Evolutionary conservation across 148 eudicot species (phyloP).

Genomic region (Oxyria digyna): DNA sequence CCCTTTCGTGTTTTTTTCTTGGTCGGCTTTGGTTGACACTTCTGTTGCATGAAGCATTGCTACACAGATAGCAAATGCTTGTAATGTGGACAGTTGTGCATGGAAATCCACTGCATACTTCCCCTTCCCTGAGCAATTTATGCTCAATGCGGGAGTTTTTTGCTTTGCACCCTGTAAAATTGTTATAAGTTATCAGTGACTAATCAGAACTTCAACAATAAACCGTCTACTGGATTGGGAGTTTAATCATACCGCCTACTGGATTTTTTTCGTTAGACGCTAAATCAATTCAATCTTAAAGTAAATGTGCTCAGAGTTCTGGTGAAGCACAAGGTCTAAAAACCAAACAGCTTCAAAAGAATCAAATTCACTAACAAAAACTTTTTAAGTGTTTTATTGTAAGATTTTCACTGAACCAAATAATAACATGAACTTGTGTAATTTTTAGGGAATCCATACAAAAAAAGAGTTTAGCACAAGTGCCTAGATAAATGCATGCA

Average conservation of each 20-base stretch:
- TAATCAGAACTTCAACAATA: not conserved
- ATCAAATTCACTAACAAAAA: not conserved
- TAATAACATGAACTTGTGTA: no score
- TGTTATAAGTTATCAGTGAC: not conserved
- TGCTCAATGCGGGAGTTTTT: constrained; percentile 2
- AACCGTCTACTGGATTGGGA: not conserved
- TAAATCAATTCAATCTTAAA: no score
- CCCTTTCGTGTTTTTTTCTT: not conserved
- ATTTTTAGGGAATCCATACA: no score
- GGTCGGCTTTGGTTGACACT: not conserved
- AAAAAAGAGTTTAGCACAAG: not conserved
- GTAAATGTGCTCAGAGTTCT: no score
- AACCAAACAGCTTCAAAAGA: not conserved
- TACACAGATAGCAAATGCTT: constrained; percentile 6
- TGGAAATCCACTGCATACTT: constrained; percentile 1
- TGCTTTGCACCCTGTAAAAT: constrained; percentile 1
- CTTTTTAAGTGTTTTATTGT: no score
- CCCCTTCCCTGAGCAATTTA: not conserved
- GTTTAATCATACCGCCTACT: no score
- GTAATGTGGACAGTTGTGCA: constrained; percentile 1
- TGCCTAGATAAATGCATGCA: not conserved
- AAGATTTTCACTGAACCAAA: no score
- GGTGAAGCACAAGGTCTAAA: not conserved
- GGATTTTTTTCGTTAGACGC: no score
- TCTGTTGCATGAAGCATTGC: constrained; percentile 7